phyloP scores from a whole-genome alignment of 2,329 filamentous ascomycete species.

The Thermoascus crustaceus region DNA sequence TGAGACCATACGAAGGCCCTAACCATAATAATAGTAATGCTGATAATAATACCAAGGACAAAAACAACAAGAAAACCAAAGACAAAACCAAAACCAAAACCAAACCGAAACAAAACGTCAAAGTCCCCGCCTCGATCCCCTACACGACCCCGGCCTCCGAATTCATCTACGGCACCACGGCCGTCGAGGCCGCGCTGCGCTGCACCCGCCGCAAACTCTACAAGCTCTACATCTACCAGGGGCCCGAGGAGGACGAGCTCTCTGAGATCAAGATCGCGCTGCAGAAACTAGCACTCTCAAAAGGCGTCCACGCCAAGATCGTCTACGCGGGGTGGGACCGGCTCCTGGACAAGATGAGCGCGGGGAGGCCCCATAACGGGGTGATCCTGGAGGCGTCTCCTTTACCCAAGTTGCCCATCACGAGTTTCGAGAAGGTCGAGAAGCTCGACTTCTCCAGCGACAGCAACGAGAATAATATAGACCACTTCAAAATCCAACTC shows the following conservation, averaged over 20 bases:
- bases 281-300: conserved; percentile 31
- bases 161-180: conserved; percentile 78
- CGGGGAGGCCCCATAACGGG: conserved; percentile 79
- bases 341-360: conserved; percentile 75
- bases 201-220: conserved; percentile 66
- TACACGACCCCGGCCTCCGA: conserved; percentile 83
- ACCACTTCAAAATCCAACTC: conserved; percentile 52
- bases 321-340: conserved; percentile 56
- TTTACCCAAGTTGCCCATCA: conserved; percentile 63
- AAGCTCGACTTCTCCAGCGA: conserved; percentile 36
- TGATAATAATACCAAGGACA: no score
- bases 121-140: conserved; percentile 43
- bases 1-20: neutral
- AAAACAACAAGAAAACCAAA: conserved; percentile 6
- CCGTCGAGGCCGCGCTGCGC: conserved; percentile 70
- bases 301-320: conserved; percentile 48
- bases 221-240: conserved; percentile 69
- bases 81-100: conserved; percentile 2
- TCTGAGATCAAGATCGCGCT: conserved; percentile 32
- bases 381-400: conserved; percentile 80
- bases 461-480: no score
- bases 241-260: conserved; percentile 46
- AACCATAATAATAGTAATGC: no score
- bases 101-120: conserved; percentile 21
- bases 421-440: conserved; percentile 48